phyloP scores from a whole-genome alignment of 2,329 filamentous ascomycete genomes.

The Trichoderma sp. region DNA sequence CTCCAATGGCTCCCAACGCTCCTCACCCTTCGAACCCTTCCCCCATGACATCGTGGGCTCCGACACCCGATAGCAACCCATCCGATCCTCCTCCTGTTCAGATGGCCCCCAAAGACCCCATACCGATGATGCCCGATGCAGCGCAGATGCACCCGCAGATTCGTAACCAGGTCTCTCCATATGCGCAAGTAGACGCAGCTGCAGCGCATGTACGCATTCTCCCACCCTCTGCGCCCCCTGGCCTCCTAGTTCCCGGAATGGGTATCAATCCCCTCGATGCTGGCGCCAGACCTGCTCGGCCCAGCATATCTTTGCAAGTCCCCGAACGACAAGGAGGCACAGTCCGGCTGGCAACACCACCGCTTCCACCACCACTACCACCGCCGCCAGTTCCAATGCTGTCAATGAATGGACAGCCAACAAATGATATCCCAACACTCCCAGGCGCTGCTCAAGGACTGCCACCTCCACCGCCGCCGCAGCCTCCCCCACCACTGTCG shows the following conservation, averaged over 20 bases:
- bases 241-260: slow-evolving; percentile 6
- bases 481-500: neutral
- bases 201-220: slow-evolving; percentile 8
- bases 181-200: neutral
- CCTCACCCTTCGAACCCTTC: slow-evolving; percentile 53
- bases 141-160: slow-evolving; percentile 19
- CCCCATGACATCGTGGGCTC: slow-evolving; percentile 62
- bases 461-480: neutral
- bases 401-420: slow-evolving; percentile 53
- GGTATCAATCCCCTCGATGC: slow-evolving; percentile 19
- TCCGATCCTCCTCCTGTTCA: slow-evolving; percentile 40
- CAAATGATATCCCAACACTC: slow-evolving; percentile 16
- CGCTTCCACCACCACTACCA: slow-evolving; percentile 45
- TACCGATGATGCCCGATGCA: neutral
- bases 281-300: slow-evolving; percentile 39
- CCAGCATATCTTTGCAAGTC: slow-evolving; percentile 48
- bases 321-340: slow-evolving; percentile 60
- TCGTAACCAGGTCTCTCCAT: slow-evolving; percentile 15
- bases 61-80: slow-evolving; percentile 50
- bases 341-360: slow-evolving; percentile 65
- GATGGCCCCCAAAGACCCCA: slow-evolving; percentile 28
- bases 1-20: slow-evolving; percentile 42
- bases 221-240: neutral
- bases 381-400: slow-evolving; percentile 47
- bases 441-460: neutral